Base-by-base conservation (phyloP, 1,284 basidiomycete genomes). In the Limonomyces culmigenus region DNA sequence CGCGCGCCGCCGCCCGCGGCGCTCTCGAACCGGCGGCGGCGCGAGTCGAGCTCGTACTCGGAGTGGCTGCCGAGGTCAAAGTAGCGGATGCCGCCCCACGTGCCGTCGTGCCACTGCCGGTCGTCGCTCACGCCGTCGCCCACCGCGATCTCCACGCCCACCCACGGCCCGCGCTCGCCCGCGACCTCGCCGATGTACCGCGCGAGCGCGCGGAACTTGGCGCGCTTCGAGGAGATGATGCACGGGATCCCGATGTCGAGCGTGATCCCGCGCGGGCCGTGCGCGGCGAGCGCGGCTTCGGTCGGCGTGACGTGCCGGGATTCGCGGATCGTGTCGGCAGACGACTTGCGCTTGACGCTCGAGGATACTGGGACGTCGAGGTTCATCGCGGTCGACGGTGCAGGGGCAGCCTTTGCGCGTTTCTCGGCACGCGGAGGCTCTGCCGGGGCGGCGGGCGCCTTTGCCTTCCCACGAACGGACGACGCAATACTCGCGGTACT, bases 221-320 rank as follows among this genome's bases (percentile, higher is more conserved):
- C 77, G 19, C 80, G 67, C 46, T 80, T 80, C 23, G 77, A 77
- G 1, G 78, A 74, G 38, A 92, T 84, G 49, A 93, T 87, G 56
- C 88, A 93, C 0, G 87, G 86, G 33, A 93, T 92, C 5, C 89
- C 88, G 15, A 92, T 74, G 30, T 84, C 74, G 27, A 95, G 68
- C 4, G 71, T 76, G 1, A 80, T 73, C 1, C 88, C 87, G 10
- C 60, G 61, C 5, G 65, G 65, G 2, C 51, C 32, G 13, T 40
- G 41, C 10, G 36, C 30, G 14, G 5, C 30, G 12, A 20, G 11
- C 25, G 29, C 18, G 29, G 14, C 13, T 12, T 20, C 29, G 14
- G 21, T 17, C 17, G 15, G 8, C 10, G 16, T 17, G 30, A 17
- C 8, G 23, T n/a, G 23, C n/a, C 39, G 41, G 1, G 50, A 44